Evolutionary conservation across 2,329 filamentous ascomycete species (phyloP), one percentile per base, ranked within the genome.

Genomic region (Botrytis sinoallii): DNA sequence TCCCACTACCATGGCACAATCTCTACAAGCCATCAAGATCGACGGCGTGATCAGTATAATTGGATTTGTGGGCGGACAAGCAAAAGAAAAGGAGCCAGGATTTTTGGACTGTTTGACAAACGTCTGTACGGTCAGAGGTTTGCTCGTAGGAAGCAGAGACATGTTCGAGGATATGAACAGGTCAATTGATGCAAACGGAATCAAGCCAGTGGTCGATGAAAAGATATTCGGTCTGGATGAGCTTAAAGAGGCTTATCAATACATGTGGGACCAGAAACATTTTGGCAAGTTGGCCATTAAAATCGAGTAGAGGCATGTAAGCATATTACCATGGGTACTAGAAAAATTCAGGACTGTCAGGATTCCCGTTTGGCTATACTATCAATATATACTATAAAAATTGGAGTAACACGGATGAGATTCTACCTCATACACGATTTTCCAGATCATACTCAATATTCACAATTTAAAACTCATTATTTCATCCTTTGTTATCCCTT

Each of bases 151-250:
- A 6, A 85, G 75, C 77, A 80, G 85, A 25, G 61, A 79, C 4
- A 84, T 86, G 81, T 84, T 88, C 81, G 85, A 88, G 79, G 86
- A 87, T 16, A 86, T 88, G 82, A 84, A 83, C 75, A 80, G 82
- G 1, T 85, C 85, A 25, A 83, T 88, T 72, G 86, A 88, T 76
- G 84, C 81, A 66, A 84, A 85, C 7, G 80, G 83, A 38, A 84
- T 84, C 44, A 81, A 82, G 72, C 86, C 86, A 3, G 82, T 87
- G 3, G 78, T 88, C 46, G 86, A 88, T 78, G 74, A 79, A 16
- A 83, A 82, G 75, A 76, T 83, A 12, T 88, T 88, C 74, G 80
- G 75, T 18, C 77, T 88, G 48, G 85, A 86, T 29, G 78, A 86
- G 73, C 64, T 82, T 3, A 84, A 83, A 78, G 84, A 71, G 69